Evolutionary conservation across 2,329 filamentous ascomycete species (phyloP), one percentile per base, ranked within the genome.

Genomic region (Keithomyces neogunnii): DNA sequence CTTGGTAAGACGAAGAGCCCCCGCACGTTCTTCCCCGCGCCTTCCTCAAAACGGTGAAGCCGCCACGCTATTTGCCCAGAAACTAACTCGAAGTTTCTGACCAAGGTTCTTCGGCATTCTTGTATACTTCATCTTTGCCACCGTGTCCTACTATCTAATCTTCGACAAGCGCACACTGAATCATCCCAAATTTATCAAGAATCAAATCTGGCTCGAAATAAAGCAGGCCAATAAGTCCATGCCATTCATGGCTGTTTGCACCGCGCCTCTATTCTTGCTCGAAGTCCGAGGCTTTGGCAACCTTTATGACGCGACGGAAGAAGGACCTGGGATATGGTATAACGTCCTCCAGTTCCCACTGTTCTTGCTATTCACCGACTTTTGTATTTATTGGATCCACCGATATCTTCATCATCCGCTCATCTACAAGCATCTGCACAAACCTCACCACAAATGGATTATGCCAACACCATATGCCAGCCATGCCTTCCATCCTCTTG

Each of bases 401-500:
- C 86, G 90, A 52, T 86, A 81, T 52, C 78, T 95, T 55, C 90
- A 96, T 71, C 85, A 90, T 69, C 88, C 88, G 13, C 64, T 73
- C 49, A 60, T 71, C 48, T 97, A 97, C 81, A 95, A 91, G 75
- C 76, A 76, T 59, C 78, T 96, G 47, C 92, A 97, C 81, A 97
- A 97, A 81, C 86, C 90, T 58, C 92, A 97, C 72, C 92, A 97
- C 83, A 96, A 96, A 76, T 97, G 92, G 92, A 96, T 97, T 71
- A 95, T 96, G 89, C 92, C 92, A 3, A 95, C 89, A 3, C 92
- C 92, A 0, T 96, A 82, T 67, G 91, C 92, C 42, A 90, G 86
- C 60, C 88, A 96, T 65, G 92, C 92, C 52, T 97, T 97, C 80
- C 90, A 97, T 74, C 91, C 92, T 1, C 68, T 96, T 49, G 92